Conservation (phyloP, 2,329 filamentous ascomycete genomes). For the Parasarocladium wereldwijsianum region DNA sequence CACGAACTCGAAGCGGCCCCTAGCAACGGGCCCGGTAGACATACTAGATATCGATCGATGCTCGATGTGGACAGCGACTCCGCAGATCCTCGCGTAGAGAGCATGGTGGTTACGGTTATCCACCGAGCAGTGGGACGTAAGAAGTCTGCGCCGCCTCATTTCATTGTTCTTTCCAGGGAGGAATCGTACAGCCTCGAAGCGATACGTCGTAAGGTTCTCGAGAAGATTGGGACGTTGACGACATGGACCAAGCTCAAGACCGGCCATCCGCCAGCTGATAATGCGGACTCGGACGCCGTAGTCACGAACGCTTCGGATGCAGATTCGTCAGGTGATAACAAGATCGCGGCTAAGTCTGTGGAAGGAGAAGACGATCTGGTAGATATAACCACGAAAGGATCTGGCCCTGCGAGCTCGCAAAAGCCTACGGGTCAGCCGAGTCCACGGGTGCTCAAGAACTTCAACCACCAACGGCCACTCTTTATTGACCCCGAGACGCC, state of each 20-base stretch:
- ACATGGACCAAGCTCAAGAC: constrained; percentile 48
- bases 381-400: constrained; percentile 72
- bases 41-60: constrained; percentile 35
- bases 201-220: constrained; percentile 68
- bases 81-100: constrained; percentile 48
- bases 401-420: constrained; percentile 17
- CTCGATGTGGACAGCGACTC: constrained; percentile 35
- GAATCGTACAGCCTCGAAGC: constrained; percentile 53
- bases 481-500: constrained; percentile 39
- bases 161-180: constrained; percentile 60
- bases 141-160: constrained; percentile 39
- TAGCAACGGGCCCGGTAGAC: constrained; percentile 52
- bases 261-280: too few species aligned
- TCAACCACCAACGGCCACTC: constrained; percentile 33
- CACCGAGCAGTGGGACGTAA: constrained; percentile 32
- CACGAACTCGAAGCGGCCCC: constrained; percentile 66
- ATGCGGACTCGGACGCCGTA: constrained; percentile 53
- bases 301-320: constrained; percentile 48
- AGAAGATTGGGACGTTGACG: constrained; percentile 62
- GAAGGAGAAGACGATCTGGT: constrained; percentile 85
- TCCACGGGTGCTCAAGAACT: constrained; percentile 24
- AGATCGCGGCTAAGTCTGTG: constrained; percentile 63
- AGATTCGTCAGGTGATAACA: constrained; percentile 53
- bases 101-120: constrained; percentile 56
- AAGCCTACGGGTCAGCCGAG: constrained; percentile 7